Evolutionary conservation across 139 green algal species (phyloP), one percentile per base, ranked within the genome.

Genomic region (Edaphochlamys debaryana): DNA sequence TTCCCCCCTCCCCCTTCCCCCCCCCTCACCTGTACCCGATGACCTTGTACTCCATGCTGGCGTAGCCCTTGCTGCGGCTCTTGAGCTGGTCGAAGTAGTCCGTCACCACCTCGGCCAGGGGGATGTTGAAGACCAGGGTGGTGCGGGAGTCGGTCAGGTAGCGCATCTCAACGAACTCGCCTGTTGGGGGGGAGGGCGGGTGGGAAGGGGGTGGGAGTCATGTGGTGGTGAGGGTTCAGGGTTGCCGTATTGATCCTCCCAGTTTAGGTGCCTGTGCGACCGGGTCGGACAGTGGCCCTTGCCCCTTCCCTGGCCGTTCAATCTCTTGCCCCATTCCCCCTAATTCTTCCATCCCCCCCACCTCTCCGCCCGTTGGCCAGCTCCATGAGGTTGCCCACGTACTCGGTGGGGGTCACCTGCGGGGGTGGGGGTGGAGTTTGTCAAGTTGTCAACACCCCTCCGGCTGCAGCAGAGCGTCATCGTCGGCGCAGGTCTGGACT

Each of bases 71-170:
- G 77, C 73, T 73, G 22, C 95, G 84, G 17, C 89, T 96, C 92
- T 99, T 99, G 60, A 99, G 90, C 72, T 97, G 88, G 87, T 99
- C 97, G 79, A 99, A 99, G 86, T 98, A 99, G 88, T 99, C 97
- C 38, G 94, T 98, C 17, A 99, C 96, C 45, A 99, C 96, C 91
- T 99, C 96, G 0, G 95, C 96, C 48, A 99, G 92, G 19, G 97
- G 97, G 77, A 99, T 95, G 72, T 98, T 92, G 90, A 98, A 99
- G 19, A 96, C 88, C 38, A 99, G 85, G 2, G 92, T 96, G 56
- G 94, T 95, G 37, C 96, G 90, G 50, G 68, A 85, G 64, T 94
- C 90, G 32, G 95, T 98, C 30, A 99, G 87, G 92, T 97, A 99
- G 87, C 94, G 94, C 95, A 99, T 98, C 87, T 98, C 94, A 13